Base-by-base conservation (phyloP, 371 early-diverging fungal species). In the Mycotypha africana region DNA sequence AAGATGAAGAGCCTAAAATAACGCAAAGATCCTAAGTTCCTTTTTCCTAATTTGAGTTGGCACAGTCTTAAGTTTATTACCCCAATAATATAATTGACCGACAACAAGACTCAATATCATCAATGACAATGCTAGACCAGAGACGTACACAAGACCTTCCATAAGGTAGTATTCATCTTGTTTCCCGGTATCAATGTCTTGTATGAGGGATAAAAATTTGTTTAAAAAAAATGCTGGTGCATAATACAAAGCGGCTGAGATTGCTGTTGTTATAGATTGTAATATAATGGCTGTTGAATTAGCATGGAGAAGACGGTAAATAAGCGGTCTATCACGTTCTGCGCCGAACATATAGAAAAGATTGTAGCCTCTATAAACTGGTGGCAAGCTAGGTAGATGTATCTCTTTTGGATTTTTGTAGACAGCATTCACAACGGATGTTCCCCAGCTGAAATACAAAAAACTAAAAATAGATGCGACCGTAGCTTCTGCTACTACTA, bases 31-130 rank as follows among this genome's bases (percentile, higher is more conserved):
- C n/a, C n/a, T n/a, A n/a, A 28, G 28, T 28, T 28, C 11, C 11
- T 28, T 28, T 28, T 28, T 28, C 11, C 28, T 28, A 23, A 43
- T 21, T 5, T 31, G 16, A 16, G n/a, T n/a, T n/a, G n/a, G n/a
- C n/a, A n/a, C n/a, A 28, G 5, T 10, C 4, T 5, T 9, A 16
- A n/a, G n/a, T 23, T n/a, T 75, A 32, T 42, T 62, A 68, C 69
- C 53, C 41, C 56, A 69, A 53, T 78, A 75, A 46, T 70, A 67
- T 9, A 71, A 53, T 34, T 76, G 74, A 4, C 62, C 70, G 31
- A 68, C 62, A 16, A 70, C 53, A 23, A 70, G 17, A 17, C 60
- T 59, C n/a, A 65, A 50, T 19, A 67, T 22, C 14, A 65, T 35
- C 14, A 72, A 60, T 20, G 63, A 62, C 19, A 74, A 30, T 16